Evolutionary conservation across 1,284 basidiomycete genomes (phyloP), one percentile per base, ranked within the genome.

Genomic region (Leccinum subrobustum): DNA sequence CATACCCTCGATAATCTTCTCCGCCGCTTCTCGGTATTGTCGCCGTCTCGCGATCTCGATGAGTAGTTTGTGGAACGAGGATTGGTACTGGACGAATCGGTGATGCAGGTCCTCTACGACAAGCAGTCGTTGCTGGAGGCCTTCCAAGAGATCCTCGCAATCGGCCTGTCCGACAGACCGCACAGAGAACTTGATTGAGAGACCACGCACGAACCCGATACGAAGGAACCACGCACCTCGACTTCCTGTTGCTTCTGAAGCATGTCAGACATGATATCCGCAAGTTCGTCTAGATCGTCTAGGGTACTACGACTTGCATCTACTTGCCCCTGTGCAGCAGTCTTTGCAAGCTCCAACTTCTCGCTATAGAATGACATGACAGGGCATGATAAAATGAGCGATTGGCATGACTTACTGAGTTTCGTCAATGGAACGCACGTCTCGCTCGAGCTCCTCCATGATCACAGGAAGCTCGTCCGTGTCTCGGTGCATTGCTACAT

Each of bases 211-310:
- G 42, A 20, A 23, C 23, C 25, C 7, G 23, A 47, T 27, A 14
- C 14, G 16, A 35, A 25, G 9, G 6, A 39, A 51, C 50, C 60
- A 60, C 70, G 11, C 50, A 88, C 89, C 80, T 92, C 87, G 9
- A 89, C 81, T 12, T 75, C 72, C 60, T 87, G 81, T 70, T 92
- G 89, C 18, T 79, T 81, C 44, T 81, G 78, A 5, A 92, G 73
- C 87, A 92, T 91, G 56, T 88, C 86, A 0, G 79, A 76, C 86
- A 93, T 91, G 56, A 91, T 89, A 20, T 87, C 84, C 2, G 86
- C 89, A 4, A 93, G 79, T 65, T 88, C 85, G 52, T 92, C 89
- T 14, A 93, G 77, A 65, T 88, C 83, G 54, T 83, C 78, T n/a
- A 92, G 72, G 5, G 78, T 81, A 25, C 66, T 72, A 23, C 74